A percentile compares a stretch with the other conserved stretches of the same genome.
These are phyloP conservation scores for Hanseniaspora gamundiae DNA, from an alignment of 1,139 yeast species.

Conservation along the genomic window DNA sequence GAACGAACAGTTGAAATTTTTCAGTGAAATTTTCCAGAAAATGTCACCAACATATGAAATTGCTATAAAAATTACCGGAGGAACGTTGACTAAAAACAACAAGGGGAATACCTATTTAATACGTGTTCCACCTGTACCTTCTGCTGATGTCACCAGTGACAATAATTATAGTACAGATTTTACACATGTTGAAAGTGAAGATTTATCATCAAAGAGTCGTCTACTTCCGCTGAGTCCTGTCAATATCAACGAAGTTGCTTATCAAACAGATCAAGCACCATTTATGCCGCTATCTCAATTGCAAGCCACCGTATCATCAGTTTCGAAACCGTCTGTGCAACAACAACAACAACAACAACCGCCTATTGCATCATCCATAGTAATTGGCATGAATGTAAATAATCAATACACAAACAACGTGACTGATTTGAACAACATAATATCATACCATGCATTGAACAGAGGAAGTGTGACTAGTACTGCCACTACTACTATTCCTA, in stretches of 20 bases:
- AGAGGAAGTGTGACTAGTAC: neutral
- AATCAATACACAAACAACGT: neutral
- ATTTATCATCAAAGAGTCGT: no score
- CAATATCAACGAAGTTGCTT: neutral
- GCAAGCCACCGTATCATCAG: no score
- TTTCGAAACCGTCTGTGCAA: no score
- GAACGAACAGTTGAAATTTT: constrained; percentile 14
- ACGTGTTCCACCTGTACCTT: neutral
- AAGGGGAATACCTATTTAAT: neutral
- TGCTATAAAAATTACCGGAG: constrained; percentile 3
- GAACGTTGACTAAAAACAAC: neutral
- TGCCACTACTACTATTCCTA: neutral
- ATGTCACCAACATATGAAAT: constrained; percentile 17
- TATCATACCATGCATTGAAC: neutral
- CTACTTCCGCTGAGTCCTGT: neutral
- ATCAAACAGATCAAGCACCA: no score
- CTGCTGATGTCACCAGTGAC: no score
- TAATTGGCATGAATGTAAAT: neutral
- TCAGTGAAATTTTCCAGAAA: constrained; percentile 16
- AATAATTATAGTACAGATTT: no score
- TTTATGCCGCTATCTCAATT: no score
- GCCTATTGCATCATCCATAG: neutral
- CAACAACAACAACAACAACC: constrained; percentile 1
- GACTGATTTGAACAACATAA: neutral
- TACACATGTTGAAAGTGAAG: no score